Percentiles rank a stretch among this genome's conserved stretches.
Conservation (phyloP, 306 rosid species). For the Dicorynia guianensis region DNA sequence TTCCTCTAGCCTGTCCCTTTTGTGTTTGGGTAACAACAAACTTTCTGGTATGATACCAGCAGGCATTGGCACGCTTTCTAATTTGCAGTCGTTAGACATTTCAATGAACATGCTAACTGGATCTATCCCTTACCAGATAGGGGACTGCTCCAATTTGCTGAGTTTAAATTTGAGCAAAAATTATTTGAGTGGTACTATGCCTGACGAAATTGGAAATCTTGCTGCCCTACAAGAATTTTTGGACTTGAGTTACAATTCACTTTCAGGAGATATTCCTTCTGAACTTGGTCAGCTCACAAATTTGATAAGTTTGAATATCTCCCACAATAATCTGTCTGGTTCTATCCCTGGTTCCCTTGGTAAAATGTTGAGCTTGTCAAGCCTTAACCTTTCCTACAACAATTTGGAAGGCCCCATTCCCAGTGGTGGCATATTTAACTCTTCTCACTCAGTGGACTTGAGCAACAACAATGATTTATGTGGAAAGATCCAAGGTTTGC, state of each 20-base stretch:
- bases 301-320: constrained; percentile 48
- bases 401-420: constrained; percentile 50
- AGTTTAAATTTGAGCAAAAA: constrained; percentile 43
- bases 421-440: constrained; percentile 21
- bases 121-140: constrained; percentile 43
- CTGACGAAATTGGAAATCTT: constrained; percentile 44
- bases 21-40: constrained; percentile 33
- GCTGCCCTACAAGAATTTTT: constrained; percentile 35
- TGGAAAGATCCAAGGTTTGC: constrained; percentile 31
- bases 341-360: constrained; percentile 39
- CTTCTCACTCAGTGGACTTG: constrained; percentile 20
- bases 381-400: constrained; percentile 46
- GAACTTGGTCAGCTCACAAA: constrained; percentile 36
- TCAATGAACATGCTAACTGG: constrained; percentile 49
- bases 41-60: constrained; percentile 43
- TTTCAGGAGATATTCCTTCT: constrained; percentile 39
- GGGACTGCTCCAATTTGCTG: constrained; percentile 35
- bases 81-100: constrained; percentile 40
- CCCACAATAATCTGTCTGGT: constrained; percentile 51
- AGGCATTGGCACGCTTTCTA: constrained; percentile 35
- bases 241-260: constrained; percentile 50
- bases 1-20: constrained; percentile 19
- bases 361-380: constrained; percentile 34
- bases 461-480: constrained; percentile 38
- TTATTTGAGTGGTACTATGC: constrained; percentile 41